Conservation (phyloP, 345 rosid genomes). For the Moringa oleifera region DNA sequence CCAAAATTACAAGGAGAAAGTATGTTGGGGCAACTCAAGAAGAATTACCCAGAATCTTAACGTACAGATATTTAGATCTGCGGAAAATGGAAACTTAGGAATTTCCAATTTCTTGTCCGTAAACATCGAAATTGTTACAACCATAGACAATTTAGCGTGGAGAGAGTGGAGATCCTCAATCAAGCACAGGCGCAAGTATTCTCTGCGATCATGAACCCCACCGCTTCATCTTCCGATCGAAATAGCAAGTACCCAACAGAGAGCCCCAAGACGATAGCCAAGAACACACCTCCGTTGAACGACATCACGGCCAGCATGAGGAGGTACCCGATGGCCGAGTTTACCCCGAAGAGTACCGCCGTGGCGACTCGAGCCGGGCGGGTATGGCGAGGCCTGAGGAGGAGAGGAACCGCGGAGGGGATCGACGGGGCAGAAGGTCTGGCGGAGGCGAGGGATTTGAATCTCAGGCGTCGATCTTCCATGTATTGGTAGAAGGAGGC, state of each 20-base stretch:
- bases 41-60: too few species aligned
- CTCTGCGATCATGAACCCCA: conserved; percentile 23
- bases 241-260: conserved; percentile 53
- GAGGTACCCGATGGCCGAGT: conserved; percentile 66
- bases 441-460: conserved; percentile 29
- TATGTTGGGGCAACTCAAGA: too few species aligned
- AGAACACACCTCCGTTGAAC: conserved; percentile 79
- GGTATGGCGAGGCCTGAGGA: conserved; percentile 18
- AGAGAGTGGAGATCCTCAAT: too few species aligned
- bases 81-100: too few species aligned
- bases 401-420: conserved; percentile 31
- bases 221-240: conserved; percentile 33
- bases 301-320: conserved; percentile 86
- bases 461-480: conserved; percentile 48
- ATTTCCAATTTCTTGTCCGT: too few species aligned
- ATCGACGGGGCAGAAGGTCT: conserved; percentile 12
- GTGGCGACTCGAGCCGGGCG: conserved; percentile 35
- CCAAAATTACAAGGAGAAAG: too few species aligned
- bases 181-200: conserved; percentile 66
- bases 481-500: conserved; percentile 61
- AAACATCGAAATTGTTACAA: too few species aligned
- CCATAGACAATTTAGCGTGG: too few species aligned
- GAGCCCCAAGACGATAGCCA: conserved; percentile 64
- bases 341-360: conserved; percentile 50
- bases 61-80: too few species aligned